Percentiles rank a stretch among this genome's conserved stretches.
phyloP scores from a whole-genome alignment of 2,329 filamentous ascomycete genomes.

The Tolypocladium tropicale region DNA sequence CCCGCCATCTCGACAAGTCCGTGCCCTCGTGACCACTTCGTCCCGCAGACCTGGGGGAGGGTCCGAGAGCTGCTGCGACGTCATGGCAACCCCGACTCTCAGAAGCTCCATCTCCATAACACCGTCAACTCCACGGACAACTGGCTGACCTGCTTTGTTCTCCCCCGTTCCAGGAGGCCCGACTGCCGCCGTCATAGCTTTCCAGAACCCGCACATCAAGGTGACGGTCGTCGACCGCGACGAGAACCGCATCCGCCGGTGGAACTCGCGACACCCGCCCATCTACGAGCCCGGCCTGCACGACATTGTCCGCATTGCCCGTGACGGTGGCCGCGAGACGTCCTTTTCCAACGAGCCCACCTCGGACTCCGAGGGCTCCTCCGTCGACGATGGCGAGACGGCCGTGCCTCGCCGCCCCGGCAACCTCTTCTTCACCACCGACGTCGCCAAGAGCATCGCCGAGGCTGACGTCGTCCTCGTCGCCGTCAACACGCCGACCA shows the following conservation, averaged over 20 bases:
- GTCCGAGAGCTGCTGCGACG: not conserved
- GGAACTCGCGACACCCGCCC: slow-evolving; percentile 64
- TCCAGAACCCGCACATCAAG: slow-evolving; percentile 58
- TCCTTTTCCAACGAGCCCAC: slow-evolving; percentile 27
- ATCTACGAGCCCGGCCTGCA: slow-evolving; percentile 66
- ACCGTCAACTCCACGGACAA: not conserved
- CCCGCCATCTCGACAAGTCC: not conserved
- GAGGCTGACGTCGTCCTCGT: slow-evolving; percentile 67
- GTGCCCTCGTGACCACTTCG: not conserved
- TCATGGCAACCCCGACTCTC: not conserved
- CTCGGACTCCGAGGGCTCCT: slow-evolving; percentile 18
- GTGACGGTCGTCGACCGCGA: slow-evolving; percentile 70
- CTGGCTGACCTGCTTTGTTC: slow-evolving; percentile 2
- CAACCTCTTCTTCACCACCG: slow-evolving; percentile 66
- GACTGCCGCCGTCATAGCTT: slow-evolving; percentile 64
- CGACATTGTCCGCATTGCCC: slow-evolving; percentile 55
- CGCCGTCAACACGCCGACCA: slow-evolving; percentile 72
- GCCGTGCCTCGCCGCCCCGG: slow-evolving; percentile 35
- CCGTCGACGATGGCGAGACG: slow-evolving; percentile 19
- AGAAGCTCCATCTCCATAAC: not conserved
- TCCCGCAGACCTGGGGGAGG: not conserved
- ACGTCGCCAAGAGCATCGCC: slow-evolving; percentile 49
- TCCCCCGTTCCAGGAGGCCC: slow-evolving; percentile 47
- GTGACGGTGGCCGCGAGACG: slow-evolving; percentile 43
- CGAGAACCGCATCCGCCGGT: slow-evolving; percentile 52